Conservation (phyloP, 2,329 filamentous ascomycete genomes). For the Verticillium nonalfalfae region DNA sequence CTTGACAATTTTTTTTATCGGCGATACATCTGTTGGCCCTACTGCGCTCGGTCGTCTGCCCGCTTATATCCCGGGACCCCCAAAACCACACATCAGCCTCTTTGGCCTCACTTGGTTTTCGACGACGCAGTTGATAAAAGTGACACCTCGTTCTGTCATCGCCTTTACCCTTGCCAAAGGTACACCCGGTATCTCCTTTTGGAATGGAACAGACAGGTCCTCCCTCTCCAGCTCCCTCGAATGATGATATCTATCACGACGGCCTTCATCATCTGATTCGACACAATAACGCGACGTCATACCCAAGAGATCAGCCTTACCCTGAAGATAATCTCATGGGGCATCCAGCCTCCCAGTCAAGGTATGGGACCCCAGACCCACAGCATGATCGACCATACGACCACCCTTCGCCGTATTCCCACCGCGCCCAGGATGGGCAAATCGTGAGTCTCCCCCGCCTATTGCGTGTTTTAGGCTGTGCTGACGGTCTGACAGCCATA, state of each 20-base stretch:
- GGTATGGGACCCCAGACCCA: conserved; percentile 30
- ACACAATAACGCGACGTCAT: conserved; percentile 29
- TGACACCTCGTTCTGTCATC: no score
- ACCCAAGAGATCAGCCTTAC: conserved; percentile 17
- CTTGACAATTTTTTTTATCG: neutral
- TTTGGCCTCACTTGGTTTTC: no score
- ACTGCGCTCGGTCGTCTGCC: no score
- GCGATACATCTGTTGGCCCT: neutral
- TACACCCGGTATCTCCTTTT: neutral
- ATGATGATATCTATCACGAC: conserved; percentile 27
- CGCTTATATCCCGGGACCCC: no score
- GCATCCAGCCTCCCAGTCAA: conserved; percentile 25
- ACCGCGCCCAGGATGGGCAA: conserved; percentile 10
- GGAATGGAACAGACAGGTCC: conserved; percentile 31
- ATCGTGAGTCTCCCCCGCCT: conserved; percentile 4
- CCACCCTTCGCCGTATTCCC: conserved; percentile 20
- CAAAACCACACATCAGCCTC: no score
- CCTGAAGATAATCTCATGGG: conserved; percentile 21
- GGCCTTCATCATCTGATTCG: conserved; percentile 36
- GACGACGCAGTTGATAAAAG: no score
- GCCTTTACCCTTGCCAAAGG: neutral
- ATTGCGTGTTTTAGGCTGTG: no score
- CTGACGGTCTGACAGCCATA: neutral
- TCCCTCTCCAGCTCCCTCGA: conserved; percentile 39
- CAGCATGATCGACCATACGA: conserved; percentile 20